Evolutionary conservation across 139 green algal genomes (phyloP).

Genomic region (Auxenochlorella protothecoides): DNA sequence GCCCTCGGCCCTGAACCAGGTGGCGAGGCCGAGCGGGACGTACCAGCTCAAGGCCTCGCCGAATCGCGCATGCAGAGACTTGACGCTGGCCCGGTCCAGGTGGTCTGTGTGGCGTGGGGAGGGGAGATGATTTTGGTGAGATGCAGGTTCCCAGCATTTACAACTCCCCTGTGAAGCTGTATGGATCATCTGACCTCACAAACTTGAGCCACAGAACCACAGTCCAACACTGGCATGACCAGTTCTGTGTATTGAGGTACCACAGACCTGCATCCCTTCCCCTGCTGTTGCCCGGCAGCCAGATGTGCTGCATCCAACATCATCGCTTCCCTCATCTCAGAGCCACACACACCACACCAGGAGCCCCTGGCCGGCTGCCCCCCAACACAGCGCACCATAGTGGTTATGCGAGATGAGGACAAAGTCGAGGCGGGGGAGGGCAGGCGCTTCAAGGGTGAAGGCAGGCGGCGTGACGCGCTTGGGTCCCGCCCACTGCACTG

Average conservation of each 20-base stretch:
- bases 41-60: slow-evolving; percentile 36
- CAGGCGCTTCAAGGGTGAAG: slow-evolving; percentile 14
- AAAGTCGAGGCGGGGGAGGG: slow-evolving; percentile 49
- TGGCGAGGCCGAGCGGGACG: slow-evolving; percentile 52
- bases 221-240: no score
- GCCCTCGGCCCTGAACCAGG: slow-evolving; percentile 43
- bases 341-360: no score
- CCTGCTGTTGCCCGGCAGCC: no score
- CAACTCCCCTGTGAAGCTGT: neutral
- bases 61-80: slow-evolving; percentile 35
- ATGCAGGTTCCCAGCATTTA: neutral
- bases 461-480: slow-evolving; percentile 32
- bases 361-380: no score
- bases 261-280: no score
- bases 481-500: slow-evolving; percentile 27
- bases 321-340: no score
- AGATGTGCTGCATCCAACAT: no score
- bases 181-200: no score
- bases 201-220: no score
- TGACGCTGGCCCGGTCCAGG: slow-evolving; percentile 39
- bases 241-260: no score
- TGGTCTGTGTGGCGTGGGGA: slow-evolving; percentile 38
- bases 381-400: slow-evolving; percentile 19
- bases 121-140: neutral
- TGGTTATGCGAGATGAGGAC: slow-evolving; percentile 70